Conservation (phyloP, 2,329 filamentous ascomycete genomes). For the Calonectria pseudoturangicola region DNA sequence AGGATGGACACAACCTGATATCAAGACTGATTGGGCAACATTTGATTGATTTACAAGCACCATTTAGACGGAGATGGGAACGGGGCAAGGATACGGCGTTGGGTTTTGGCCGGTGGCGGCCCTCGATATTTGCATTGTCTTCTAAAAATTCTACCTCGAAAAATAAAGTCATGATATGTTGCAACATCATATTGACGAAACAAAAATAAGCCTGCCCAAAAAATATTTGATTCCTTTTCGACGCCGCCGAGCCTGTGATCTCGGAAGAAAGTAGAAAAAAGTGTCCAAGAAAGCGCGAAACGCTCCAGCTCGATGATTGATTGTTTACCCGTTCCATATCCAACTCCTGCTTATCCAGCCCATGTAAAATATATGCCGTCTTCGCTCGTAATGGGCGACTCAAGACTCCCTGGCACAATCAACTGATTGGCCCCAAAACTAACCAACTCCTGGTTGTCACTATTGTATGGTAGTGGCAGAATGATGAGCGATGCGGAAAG, state of each 20-base stretch:
- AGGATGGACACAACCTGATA: conserved; percentile 21
- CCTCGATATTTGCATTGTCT: conserved; percentile 27
- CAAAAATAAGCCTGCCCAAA: conserved; percentile 22
- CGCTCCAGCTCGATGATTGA: conserved; percentile 26
- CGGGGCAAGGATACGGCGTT: conserved; percentile 29
- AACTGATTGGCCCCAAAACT: conserved; percentile 7
- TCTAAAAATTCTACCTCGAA: conserved; percentile 30
- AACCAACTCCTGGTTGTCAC: conserved; percentile 28
- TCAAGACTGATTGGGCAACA: neutral
- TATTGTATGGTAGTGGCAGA: conserved; percentile 13
- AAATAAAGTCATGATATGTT: conserved; percentile 6
- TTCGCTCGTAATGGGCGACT: neutral
- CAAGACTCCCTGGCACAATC: conserved; percentile 10
- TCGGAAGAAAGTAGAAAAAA: conserved; percentile 15
- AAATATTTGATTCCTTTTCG: conserved; percentile 20
- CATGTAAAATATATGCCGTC: conserved; percentile 22
- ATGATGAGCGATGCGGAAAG: conserved; percentile 11
- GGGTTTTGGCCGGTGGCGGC: conserved; percentile 32
- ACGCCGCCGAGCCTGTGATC: conserved; percentile 32
- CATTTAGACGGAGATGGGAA: conserved; percentile 5
- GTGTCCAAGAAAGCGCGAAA: conserved; percentile 26
- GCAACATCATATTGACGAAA: conserved; percentile 9
- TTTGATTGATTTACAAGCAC: neutral
- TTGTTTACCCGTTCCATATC: neutral
- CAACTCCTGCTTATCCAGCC: conserved; percentile 30